These are phyloP conservation scores for Nakaseomyces sp. DNA, from an alignment of 1,139 yeast genomes.

Conservation along the genomic window DNA sequence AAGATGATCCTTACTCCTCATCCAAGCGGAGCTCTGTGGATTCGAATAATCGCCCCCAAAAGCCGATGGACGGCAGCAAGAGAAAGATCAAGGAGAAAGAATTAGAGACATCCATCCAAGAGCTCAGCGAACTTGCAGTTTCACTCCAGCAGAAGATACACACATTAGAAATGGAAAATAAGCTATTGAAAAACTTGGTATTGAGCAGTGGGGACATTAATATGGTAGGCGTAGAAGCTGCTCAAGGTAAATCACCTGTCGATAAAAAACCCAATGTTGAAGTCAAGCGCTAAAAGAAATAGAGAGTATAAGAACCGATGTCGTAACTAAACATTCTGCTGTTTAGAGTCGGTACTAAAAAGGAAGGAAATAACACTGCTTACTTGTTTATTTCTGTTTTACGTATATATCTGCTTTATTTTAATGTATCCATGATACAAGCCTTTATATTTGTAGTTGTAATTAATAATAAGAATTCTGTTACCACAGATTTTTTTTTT, in stretches of 20 bases:
- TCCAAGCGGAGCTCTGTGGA: conserved; percentile 4
- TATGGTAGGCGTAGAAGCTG: conserved; percentile 1
- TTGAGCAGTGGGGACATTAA: conserved; percentile 42
- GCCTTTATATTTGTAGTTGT: neutral
- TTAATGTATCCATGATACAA: no score
- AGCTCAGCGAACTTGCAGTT: conserved; percentile 52
- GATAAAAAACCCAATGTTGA: neutral
- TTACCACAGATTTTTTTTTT: no score
- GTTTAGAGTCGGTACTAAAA: no score
- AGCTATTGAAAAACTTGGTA: conserved; percentile 64
- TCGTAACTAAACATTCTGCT: no score
- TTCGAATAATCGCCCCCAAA: neutral
- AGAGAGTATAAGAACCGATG: no score
- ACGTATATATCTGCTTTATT: no score
- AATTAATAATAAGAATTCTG: neutral
- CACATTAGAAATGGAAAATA: conserved; percentile 78
- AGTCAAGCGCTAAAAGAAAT: neutral
- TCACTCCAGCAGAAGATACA: conserved; percentile 52
- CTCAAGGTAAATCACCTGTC: neutral
- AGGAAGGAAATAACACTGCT: no score
- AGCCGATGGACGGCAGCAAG: conserved; percentile 31
- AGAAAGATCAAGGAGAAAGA: conserved; percentile 79
- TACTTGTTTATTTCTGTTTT: no score
- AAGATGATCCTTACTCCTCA: conserved; percentile 3
- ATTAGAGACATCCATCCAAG: conserved; percentile 60